Conservation (phyloP, 2,329 filamentous ascomycete species). For the Colletotrichum gigasporum region DNA sequence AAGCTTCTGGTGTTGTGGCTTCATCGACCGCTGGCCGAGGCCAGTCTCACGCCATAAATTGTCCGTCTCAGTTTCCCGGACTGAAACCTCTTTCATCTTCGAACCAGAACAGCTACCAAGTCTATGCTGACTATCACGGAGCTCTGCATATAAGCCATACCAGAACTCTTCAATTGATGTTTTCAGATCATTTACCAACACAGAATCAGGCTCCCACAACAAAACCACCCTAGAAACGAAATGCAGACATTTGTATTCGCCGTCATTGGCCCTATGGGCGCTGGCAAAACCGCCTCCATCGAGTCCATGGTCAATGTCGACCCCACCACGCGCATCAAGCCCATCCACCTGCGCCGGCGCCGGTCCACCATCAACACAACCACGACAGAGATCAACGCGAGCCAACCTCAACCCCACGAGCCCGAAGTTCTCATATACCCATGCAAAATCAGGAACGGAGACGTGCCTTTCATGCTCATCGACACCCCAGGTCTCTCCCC, state of each 20-base stretch:
- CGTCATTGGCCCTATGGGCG: not conserved
- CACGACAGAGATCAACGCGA: not conserved
- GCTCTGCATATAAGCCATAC: no score
- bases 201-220: not conserved
- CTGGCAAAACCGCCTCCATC: not conserved
- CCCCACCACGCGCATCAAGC: no score
- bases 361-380: not conserved
- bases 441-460: not conserved
- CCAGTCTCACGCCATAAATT: no score
- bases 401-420: not conserved
- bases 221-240: not conserved
- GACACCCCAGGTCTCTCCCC: not conserved
- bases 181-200: not conserved
- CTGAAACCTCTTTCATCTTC: not conserved
- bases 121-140: no score
- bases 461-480: not conserved
- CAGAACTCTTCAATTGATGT: not conserved
- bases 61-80: no score
- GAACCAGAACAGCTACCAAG: no score
- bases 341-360: no score
- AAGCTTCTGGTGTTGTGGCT: no score
- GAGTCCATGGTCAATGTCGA: not conserved
- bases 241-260: not conserved
- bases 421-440: not conserved
- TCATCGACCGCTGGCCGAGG: no score